Evolutionary conservation across 768 basidiomycete species (phyloP), one percentile per base, ranked within the genome.

Genomic region (Fibroporia radiculosa): DNA sequence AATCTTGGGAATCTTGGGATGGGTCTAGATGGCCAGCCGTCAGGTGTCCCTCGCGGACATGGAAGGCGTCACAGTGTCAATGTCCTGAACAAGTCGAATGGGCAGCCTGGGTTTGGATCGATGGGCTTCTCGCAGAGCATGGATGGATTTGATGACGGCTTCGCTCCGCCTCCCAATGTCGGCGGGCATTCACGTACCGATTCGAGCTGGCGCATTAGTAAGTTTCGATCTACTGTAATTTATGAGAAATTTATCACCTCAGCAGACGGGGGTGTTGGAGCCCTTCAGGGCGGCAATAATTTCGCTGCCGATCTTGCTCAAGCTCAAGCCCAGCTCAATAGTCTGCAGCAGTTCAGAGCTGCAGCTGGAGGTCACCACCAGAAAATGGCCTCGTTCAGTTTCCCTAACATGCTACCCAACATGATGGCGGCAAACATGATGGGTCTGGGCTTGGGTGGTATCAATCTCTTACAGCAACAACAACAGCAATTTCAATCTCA

Each of bases 371-470:
- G 91, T 8, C 93, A 95, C 56, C 92, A 95, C 62, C 83, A 90
- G 62, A 95, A 95, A 72, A 92, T 96, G 90, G 78, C 88, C 7
- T 97, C 93, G 3, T 97, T 96, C 69, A 91, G 88, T 61, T 93
- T 97, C 71, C 93, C 93, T 4, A 96, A 96, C 62, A 96, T 96
- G 91, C 71, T 96, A 12, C 93, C 93, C 4, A 93, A 93, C 58
- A 85, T 95, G 79, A 88, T 93, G 85, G 93, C 91, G 2, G 93
- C 91, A 14, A 96, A 89, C 56, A 93, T 89, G 82, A 90, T 92
- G 89, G 89, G 91, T 16, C 67, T 93, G 28, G 82, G 83, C 38
- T 73, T 90, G 43, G 84, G 86, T 25, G 78, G 87, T 36, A 80
- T 84, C 61, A 92, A 83, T 62, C 66, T 93, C 19, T 75, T 93